Evolutionary conservation across 2,329 filamentous ascomycete species (phyloP).

Genomic region (Paramyrothecium roridum): DNA sequence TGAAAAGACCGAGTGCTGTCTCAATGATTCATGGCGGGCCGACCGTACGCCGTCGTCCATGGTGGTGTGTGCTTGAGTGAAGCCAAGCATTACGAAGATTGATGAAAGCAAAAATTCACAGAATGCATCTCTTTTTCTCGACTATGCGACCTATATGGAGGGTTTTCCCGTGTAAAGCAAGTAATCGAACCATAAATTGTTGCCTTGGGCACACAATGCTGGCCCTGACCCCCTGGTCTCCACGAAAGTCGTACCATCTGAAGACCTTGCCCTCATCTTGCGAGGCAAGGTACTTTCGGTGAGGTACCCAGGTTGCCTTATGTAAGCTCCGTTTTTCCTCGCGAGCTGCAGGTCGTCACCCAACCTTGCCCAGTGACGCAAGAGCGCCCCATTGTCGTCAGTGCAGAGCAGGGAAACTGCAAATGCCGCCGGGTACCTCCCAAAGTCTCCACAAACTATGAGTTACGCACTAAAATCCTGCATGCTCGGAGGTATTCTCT

Average conservation of each 20-base stretch:
- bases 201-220: not conserved
- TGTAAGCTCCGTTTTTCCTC: not conserved
- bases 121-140: not conserved
- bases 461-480: not conserved
- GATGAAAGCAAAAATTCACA: not conserved
- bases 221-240: not conserved
- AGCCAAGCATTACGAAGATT: not conserved
- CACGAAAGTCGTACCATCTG: not conserved
- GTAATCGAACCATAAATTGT: not conserved
- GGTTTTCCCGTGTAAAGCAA: not conserved
- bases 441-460: not conserved
- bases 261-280: not conserved
- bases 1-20: constrained; percentile 12
- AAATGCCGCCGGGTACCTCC: not conserved
- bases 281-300: not conserved
- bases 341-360: not conserved
- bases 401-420: not conserved
- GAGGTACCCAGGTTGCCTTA: not conserved
- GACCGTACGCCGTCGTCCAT: not conserved
- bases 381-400: not conserved
- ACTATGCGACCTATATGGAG: not conserved
- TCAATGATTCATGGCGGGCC: not conserved
- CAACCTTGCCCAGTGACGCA: not conserved
- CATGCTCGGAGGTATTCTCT: not conserved
- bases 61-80: not conserved